Percentiles rank a stretch among this genome's conserved stretches.
These are phyloP conservation scores for Haplographium delicatum DNA, from an alignment of 495 filamentous ascomycete genomes.

Conservation along the genomic window DNA sequence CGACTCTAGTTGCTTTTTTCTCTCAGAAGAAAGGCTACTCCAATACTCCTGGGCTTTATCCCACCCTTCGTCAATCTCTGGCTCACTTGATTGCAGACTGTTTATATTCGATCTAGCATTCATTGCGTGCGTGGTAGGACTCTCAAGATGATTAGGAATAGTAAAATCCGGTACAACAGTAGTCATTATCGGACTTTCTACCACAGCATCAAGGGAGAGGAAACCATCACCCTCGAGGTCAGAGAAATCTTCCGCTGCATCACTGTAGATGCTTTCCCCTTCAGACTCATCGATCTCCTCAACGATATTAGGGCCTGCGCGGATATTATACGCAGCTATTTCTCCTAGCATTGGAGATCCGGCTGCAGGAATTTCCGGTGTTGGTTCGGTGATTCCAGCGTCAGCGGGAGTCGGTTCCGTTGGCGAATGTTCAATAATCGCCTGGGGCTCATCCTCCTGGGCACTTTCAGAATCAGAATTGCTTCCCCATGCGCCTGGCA, in stretches of 20 bases:
- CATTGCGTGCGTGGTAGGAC: constrained; percentile 19
- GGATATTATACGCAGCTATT: constrained; percentile 18
- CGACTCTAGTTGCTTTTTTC: constrained; percentile 49
- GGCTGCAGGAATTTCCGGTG: constrained; percentile 21
- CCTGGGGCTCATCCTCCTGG: neutral
- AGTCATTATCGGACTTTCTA: constrained; percentile 46
- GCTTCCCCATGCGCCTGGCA: constrained; percentile 31
- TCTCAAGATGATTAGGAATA: constrained; percentile 16
- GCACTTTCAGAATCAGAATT: constrained; percentile 30
- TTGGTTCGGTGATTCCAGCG: constrained; percentile 34
- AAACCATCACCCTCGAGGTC: constrained; percentile 70
- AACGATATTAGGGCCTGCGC: constrained; percentile 6
- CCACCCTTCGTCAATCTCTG: constrained; percentile 46
- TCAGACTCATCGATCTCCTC: constrained; percentile 28
- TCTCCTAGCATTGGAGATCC: constrained; percentile 27
- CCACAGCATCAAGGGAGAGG: constrained; percentile 77
- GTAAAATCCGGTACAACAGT: constrained; percentile 3
- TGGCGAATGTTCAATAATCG: constrained; percentile 15
- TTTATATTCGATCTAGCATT: constrained; percentile 13
- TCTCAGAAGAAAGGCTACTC: constrained; percentile 54
- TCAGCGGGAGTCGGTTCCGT: constrained; percentile 31
- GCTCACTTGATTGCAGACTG: constrained; percentile 20
- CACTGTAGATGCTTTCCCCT: constrained; percentile 69
- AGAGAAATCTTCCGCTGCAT: constrained; percentile 74
- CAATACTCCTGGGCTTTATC: constrained; percentile 58